Conservation (phyloP, 345 rosid species). For the Eucalyptus regnans region DNA sequence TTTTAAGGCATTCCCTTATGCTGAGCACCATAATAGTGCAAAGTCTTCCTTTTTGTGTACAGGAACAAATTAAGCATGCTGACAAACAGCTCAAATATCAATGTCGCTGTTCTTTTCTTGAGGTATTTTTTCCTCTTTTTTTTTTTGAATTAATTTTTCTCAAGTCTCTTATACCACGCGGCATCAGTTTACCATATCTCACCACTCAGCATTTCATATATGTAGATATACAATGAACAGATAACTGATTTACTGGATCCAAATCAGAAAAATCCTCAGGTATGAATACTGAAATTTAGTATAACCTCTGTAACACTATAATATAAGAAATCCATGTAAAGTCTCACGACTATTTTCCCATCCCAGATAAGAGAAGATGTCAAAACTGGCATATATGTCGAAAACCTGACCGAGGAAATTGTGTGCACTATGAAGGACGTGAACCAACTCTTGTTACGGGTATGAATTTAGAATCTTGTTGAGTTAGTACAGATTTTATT, state of each 20-base stretch:
- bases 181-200: background rate
- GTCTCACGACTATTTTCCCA: background rate
- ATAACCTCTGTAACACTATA: background rate
- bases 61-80: conserved; percentile 86
- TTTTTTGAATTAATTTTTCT: background rate
- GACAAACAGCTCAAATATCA: conserved; percentile 87
- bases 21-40: background rate
- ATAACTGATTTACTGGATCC: conserved; percentile 95
- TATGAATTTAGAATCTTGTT: conserved; percentile 11
- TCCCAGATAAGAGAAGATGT: conserved; percentile 96
- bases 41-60: background rate
- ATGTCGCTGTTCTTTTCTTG: conserved; percentile 95
- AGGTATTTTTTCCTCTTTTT: conserved; percentile 31
- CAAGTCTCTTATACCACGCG: background rate
- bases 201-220: background rate
- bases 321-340: background rate
- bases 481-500: background rate
- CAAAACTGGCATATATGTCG: conserved; percentile 89
- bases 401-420: conserved; percentile 70
- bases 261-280: conserved; percentile 81
- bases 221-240: conserved; percentile 97
- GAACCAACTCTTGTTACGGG: conserved; percentile 71
- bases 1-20: background rate
- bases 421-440: conserved; percentile 80
- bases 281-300: conserved; percentile 1